phyloP scores from a whole-genome alignment of 2,329 filamentous ascomycete genomes.

The Graphium sp. region DNA sequence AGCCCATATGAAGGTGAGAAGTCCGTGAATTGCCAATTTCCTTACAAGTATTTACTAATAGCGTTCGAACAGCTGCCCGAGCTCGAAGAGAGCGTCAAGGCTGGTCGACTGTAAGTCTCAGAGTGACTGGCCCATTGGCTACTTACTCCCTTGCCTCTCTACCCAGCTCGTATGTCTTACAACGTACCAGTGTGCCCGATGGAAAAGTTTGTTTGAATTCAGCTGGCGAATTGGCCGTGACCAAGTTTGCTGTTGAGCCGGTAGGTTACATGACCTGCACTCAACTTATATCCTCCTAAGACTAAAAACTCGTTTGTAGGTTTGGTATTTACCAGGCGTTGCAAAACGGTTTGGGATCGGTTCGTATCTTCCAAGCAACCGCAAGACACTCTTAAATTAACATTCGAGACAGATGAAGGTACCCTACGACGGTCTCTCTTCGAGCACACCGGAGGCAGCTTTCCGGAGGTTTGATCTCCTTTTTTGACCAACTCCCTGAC shows the following conservation, averaged over 20 bases:
- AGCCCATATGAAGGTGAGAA: conserved; percentile 65
- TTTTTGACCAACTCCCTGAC: background rate
- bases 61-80: conserved; percentile 51
- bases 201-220: conserved; percentile 82
- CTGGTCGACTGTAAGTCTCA: conserved; percentile 48
- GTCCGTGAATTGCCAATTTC: background rate
- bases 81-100: conserved; percentile 71
- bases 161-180: too few relatives aligned
- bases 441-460: conserved; percentile 89
- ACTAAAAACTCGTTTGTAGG: conserved; percentile 18
- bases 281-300: too few relatives aligned
- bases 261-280: conserved; percentile 27
- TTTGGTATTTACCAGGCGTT: conserved; percentile 75
- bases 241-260: conserved; percentile 92
- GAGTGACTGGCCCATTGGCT: too few relatives aligned
- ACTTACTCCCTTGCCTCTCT: too few relatives aligned
- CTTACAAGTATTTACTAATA: conserved; percentile 3
- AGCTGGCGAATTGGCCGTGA: conserved; percentile 77
- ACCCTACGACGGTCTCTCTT: conserved; percentile 75
- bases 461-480: conserved; percentile 52
- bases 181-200: conserved; percentile 42
- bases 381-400: conserved; percentile 10
- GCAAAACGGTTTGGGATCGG: conserved; percentile 86
- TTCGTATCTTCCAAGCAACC: conserved; percentile 15
- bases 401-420: conserved; percentile 48